Conservation (phyloP, 2,329 filamentous ascomycete species). For the Decorospora gaudefroyi region DNA sequence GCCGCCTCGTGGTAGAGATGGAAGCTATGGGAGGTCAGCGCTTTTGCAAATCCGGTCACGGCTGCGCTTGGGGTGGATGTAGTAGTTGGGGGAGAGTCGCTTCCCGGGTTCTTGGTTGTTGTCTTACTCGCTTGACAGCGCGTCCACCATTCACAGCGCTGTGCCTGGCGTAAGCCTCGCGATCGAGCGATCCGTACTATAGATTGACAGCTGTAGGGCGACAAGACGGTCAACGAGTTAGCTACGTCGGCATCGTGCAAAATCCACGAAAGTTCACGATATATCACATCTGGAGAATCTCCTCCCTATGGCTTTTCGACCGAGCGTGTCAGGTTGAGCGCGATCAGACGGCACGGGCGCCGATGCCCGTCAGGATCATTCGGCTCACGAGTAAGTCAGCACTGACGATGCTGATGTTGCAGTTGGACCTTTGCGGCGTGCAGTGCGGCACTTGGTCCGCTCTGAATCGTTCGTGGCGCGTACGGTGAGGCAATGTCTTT, state of each 20-base stretch:
- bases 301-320: constrained; percentile 16
- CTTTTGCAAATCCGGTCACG: constrained; percentile 13
- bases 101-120: constrained; percentile 29
- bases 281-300: constrained; percentile 15
- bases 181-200: constrained; percentile 25
- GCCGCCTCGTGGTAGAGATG: constrained; percentile 4
- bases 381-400: constrained; percentile 32
- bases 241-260: constrained; percentile 14
- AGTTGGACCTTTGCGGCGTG: constrained; percentile 14
- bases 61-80: constrained; percentile 3
- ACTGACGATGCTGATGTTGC: constrained; percentile 35
- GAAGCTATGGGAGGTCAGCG: constrained; percentile 6
- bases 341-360: constrained; percentile 36
- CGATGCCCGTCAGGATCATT: constrained; percentile 35
- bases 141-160: constrained; percentile 23
- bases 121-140: constrained; percentile 26
- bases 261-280: constrained; percentile 18
- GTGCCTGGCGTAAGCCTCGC: constrained; percentile 35
- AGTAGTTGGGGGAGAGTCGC: constrained; percentile 19
- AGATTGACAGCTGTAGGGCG: constrained; percentile 41
- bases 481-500: constrained; percentile 12
- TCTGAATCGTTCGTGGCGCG: constrained; percentile 15
- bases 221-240: constrained; percentile 30
- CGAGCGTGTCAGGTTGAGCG: constrained; percentile 30
- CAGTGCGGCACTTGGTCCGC: constrained; percentile 12